Base-by-base conservation (phyloP, 495 filamentous ascomycete genomes). In the Glonium stellatum region DNA sequence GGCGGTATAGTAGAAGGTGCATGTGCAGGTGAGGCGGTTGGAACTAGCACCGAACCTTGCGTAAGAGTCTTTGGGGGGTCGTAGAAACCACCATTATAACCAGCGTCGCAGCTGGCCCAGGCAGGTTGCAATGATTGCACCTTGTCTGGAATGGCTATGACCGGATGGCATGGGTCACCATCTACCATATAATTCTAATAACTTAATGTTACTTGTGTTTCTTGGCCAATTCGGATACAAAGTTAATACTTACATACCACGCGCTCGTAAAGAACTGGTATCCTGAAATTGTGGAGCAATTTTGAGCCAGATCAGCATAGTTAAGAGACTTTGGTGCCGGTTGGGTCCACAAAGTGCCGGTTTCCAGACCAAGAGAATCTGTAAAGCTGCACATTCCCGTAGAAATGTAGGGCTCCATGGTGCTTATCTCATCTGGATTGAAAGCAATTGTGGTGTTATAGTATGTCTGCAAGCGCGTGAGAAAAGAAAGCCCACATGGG, bases 11-110 rank as follows among this genome's bases (percentile, higher is more conserved):
- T 57, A 11, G 31, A 12, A 13, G 15, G 49, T 5, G 12, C 13
- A 13, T 10, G 23, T 15, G 53, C 41, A 15, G 61, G 54, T 18
- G 41, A 10, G 15, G 55, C 61, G 3, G 61, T 59, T 10, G 61
- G 55, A 15, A 63, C 56, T 5, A 63, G 48, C 19, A 55, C 23
- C 34, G n/a, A 13, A 10, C 55, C 61, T 25, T 63, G 61, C 37
- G 50, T 18, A 9, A 63, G 56, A 5, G 61, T 63, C 27, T 54
- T 58, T 1, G 61, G 61, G 13, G 61, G 61, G 27, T 63, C 61
- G 41, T 58, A 63, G 55, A 63, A 63, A n/a, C 61, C 61, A n/a
- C 61, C 61, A 37, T 58, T 15, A 21, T 15, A 25, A 21, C 53
- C 48, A 1, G 48, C 19, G 0, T 13, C 42, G 19, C 55, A 58